These are phyloP conservation scores for Geotrichum cucujoidarum DNA, from an alignment of 1,139 yeast species.

Conservation along the genomic window DNA sequence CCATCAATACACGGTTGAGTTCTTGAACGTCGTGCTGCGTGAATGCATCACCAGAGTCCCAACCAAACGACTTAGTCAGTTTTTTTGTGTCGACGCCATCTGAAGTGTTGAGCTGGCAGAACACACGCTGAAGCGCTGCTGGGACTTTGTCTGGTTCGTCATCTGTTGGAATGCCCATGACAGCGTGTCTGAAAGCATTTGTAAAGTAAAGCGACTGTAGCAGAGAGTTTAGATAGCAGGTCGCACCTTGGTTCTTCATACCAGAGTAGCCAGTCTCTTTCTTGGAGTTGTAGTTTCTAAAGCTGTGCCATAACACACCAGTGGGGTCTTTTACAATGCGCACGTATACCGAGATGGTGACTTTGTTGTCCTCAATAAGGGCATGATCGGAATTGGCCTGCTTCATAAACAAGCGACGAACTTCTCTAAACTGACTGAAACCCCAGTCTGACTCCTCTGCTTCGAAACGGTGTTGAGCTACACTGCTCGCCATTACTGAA, in stretches of 20 bases:
- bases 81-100: constrained; percentile 81
- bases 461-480: constrained; percentile 77
- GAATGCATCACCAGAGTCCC: constrained; percentile 95
- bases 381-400: constrained; percentile 33
- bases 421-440: constrained; percentile 68
- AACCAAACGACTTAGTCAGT: constrained; percentile 87
- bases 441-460: constrained; percentile 90
- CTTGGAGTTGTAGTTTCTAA: constrained; percentile 80
- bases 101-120: constrained; percentile 71
- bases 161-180: constrained; percentile 82
- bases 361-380: constrained; percentile 51
- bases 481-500: constrained; percentile 50
- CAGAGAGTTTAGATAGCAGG: constrained; percentile 89
- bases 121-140: constrained; percentile 78
- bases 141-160: constrained; percentile 59
- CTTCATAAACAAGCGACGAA: constrained; percentile 44
- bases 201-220: constrained; percentile 89
- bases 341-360: constrained; percentile 73
- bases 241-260: constrained; percentile 93
- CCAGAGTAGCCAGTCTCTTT: constrained; percentile 88
- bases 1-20: constrained; percentile 92
- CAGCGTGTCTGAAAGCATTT: constrained; percentile 72
- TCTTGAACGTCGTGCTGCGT: constrained; percentile 98
- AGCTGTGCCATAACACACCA: constrained; percentile 90
- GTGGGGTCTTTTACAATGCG: constrained; percentile 82